phyloP scores from a whole-genome alignment of 257 asterid genomes.

The Lithospermum erythrorhizon region DNA sequence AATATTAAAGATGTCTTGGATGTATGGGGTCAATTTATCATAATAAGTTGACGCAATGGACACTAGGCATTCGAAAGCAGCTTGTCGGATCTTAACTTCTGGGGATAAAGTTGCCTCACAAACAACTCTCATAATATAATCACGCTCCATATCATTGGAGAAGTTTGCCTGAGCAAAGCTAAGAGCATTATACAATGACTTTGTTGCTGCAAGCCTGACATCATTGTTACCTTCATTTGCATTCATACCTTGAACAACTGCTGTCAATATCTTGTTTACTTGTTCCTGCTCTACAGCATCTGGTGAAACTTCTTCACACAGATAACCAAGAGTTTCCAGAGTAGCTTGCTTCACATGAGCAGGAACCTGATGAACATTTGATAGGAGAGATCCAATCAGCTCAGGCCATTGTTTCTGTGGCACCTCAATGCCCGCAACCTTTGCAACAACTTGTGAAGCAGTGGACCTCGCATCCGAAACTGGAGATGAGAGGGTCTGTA shows the following conservation, averaged over 20 bases:
- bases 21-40: slow-evolving; percentile 41
- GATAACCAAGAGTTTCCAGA: slow-evolving; percentile 43
- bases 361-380: slow-evolving; percentile 40
- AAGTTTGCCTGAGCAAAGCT: slow-evolving; percentile 51
- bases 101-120: slow-evolving; percentile 47
- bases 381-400: slow-evolving; percentile 35
- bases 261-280: slow-evolving; percentile 48
- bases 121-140: slow-evolving; percentile 53
- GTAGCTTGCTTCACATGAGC: slow-evolving; percentile 51
- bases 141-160: slow-evolving; percentile 46
- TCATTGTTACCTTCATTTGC: slow-evolving; percentile 37
- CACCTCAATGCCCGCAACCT: slow-evolving; percentile 52
- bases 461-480: slow-evolving; percentile 45
- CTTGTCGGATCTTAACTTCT: slow-evolving; percentile 39
- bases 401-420: slow-evolving; percentile 55
- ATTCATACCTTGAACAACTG: slow-evolving; percentile 52
- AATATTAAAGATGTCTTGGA: slow-evolving; percentile 43
- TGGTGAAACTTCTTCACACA: slow-evolving; percentile 49
- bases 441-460: slow-evolving; percentile 49
- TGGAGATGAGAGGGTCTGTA: slow-evolving; percentile 36
- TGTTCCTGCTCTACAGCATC: slow-evolving; percentile 49
- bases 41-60: slow-evolving; percentile 43
- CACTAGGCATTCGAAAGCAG: slow-evolving; percentile 47
- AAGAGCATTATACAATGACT: slow-evolving; percentile 44
- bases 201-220: slow-evolving; percentile 44